Evolutionary conservation across 495 filamentous ascomycete species (phyloP).

Genomic region (Penicillium canariense): DNA sequence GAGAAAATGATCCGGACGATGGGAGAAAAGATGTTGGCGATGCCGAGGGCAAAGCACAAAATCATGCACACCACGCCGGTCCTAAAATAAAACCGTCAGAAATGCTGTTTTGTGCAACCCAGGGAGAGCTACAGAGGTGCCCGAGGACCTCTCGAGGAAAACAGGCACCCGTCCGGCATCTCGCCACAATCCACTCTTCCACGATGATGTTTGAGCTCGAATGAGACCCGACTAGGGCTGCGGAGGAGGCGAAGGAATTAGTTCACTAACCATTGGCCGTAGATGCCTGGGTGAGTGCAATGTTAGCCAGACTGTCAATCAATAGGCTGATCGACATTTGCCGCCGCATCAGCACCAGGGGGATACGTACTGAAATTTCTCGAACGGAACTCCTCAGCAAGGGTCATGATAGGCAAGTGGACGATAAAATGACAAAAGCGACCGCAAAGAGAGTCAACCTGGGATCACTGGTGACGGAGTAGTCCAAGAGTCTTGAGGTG

Average conservation of each 20-base stretch:
- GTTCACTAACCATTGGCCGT: constrained; percentile 91
- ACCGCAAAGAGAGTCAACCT: constrained; percentile 7
- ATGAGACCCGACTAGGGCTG: background rate
- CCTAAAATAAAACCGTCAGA: constrained; percentile 51
- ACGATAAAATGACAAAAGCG: constrained; percentile 1
- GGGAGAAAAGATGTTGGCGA: constrained; percentile 80
- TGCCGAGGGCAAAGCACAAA: constrained; percentile 90
- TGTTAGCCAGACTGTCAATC: constrained; percentile 30
- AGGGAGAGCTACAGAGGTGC: background rate
- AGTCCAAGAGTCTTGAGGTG: constrained; percentile 5
- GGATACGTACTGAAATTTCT: constrained; percentile 95
- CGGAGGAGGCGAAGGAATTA: background rate
- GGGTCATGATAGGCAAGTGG: constrained; percentile 42
- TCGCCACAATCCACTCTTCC: background rate
- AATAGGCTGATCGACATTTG: constrained; percentile 22
- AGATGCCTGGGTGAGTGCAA: constrained; percentile 71
- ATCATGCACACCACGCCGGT: constrained; percentile 91
- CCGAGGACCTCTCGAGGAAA: background rate
- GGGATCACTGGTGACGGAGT: constrained; percentile 9
- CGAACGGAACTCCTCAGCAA: constrained; percentile 76
- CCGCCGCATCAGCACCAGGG: constrained; percentile 12
- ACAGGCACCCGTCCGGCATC: constrained; percentile 1
- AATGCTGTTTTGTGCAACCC: background rate
- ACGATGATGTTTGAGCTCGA: background rate
- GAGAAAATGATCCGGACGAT: constrained; percentile 74